phyloP scores from a whole-genome alignment of 192 early-diverging fungal genomes.

The Backusella macrospora region DNA sequence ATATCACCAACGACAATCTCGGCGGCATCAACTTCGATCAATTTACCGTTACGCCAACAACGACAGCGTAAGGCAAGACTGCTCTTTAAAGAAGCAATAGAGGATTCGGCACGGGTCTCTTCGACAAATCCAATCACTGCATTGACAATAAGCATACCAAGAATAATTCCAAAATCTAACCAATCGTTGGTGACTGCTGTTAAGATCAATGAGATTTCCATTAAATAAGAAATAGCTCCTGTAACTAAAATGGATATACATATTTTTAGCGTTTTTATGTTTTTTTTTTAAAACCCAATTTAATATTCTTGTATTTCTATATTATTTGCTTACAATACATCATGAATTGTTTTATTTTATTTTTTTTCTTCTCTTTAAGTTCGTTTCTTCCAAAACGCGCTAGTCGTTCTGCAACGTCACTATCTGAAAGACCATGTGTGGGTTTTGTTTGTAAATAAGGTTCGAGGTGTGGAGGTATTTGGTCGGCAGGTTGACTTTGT shows the following conservation, averaged over 20 bases:
- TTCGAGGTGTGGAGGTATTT: constrained; percentile 56
- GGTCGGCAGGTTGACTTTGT: constrained; percentile 32
- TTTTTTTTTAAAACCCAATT: neutral
- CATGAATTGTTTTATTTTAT: constrained; percentile 48
- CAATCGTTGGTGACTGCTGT: constrained; percentile 63
- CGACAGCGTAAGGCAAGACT: constrained; percentile 67
- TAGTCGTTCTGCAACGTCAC: constrained; percentile 54
- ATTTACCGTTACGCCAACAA: constrained; percentile 59
- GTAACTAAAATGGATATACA: constrained; percentile 47
- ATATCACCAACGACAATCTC: constrained; percentile 73
- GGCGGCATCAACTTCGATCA: constrained; percentile 51
- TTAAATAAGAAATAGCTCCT: constrained; percentile 69
- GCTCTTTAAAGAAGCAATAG: constrained; percentile 70
- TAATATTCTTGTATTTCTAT: constrained; percentile 10
- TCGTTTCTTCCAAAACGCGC: constrained; percentile 65
- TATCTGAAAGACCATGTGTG: constrained; percentile 58
- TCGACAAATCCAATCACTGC: constrained; percentile 75
- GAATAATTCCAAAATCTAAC: constrained; percentile 63
- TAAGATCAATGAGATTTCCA: constrained; percentile 56
- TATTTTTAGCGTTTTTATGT: neutral
- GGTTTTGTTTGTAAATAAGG: constrained; percentile 63
- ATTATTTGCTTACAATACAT: constrained; percentile 37
- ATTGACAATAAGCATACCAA: constrained; percentile 62
- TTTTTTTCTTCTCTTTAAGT: constrained; percentile 44
- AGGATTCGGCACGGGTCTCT: constrained; percentile 71